phyloP scores from a whole-genome alignment of 768 basidiomycete species.

The Leccinum incarnatum region DNA sequence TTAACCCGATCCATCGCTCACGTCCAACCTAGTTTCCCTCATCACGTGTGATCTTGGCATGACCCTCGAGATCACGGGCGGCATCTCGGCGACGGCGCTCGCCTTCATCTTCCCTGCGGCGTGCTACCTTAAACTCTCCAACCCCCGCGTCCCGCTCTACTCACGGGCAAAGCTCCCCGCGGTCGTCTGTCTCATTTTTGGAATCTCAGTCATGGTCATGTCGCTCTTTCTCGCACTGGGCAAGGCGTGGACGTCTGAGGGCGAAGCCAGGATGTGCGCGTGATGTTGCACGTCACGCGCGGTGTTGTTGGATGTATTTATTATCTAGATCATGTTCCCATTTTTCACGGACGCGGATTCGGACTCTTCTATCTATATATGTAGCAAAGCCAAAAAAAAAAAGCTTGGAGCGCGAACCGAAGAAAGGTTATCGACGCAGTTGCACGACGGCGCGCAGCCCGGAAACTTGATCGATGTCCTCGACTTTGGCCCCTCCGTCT shows the following conservation, averaged over 20 bases:
- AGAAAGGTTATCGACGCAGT: slow-evolving; percentile 14
- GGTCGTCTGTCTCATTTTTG: slow-evolving; percentile 68
- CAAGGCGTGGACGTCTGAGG: slow-evolving; percentile 76
- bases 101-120: slow-evolving; percentile 92
- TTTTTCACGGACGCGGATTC: slow-evolving; percentile 1
- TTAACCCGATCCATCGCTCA: not conserved
- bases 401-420: not conserved
- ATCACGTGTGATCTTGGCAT: slow-evolving; percentile 97
- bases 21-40: slow-evolving; percentile 64
- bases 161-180: slow-evolving; percentile 76
- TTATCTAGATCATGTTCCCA: slow-evolving; percentile 8
- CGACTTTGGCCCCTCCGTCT: slow-evolving; percentile 62
- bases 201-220: slow-evolving; percentile 69
- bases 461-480: slow-evolving; percentile 52
- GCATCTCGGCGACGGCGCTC: slow-evolving; percentile 86
- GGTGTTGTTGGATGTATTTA: slow-evolving; percentile 27
- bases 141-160: slow-evolving; percentile 57
- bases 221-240: slow-evolving; percentile 74
- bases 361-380: slow-evolving; percentile 3
- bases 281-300: slow-evolving; percentile 42
- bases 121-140: slow-evolving; percentile 77
- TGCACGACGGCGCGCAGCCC: slow-evolving; percentile 48
- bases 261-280: slow-evolving; percentile 68
- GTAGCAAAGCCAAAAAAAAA: not conserved
- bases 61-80: slow-evolving; percentile 97